Evolutionary conservation across 2,329 filamentous ascomycete species (phyloP), one percentile per base, ranked within the genome.

Genomic region (Penicillium psychrosexuale): DNA sequence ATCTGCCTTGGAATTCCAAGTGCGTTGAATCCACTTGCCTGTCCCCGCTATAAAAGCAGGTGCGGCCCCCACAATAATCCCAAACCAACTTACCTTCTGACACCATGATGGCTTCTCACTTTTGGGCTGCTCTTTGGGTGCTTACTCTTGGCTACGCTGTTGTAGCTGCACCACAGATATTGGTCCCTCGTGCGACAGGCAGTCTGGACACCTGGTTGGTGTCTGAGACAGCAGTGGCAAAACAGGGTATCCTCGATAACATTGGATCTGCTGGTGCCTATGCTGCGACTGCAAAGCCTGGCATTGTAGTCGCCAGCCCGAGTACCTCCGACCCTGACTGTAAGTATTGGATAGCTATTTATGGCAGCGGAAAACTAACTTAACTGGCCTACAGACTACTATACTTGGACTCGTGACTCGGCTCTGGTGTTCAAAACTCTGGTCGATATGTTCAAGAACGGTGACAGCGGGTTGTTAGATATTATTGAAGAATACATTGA

Each of bases 321-420:
- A 82, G 78, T 8, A 81, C 74, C n/a, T 67, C 60, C 3, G 70
- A 80, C 61, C 82, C 82, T 1, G 72, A 84, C 61, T 85, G 81
- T 83, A 63, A 69, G 2, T 22, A 34, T 45, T 2, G 8, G 12
- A 22, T 24, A 12, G 24, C 13, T 38, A 11, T 8, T 19, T 12
- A 3, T 28, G 2, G 8, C 22, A 17, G 11, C 1, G 5, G 2
- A 4, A 1, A n/a, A 30, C 19, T 47, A 15, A 53, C 22, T 6
- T 6, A 24, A 24, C 22, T 24, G 28, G n/a, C 12, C 2, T 36
- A 8, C n/a, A 90, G 87, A 92, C 71, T 91, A 82, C 67, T 92
- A 85, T 66, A 90, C 87, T 1, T 93, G 89, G 89, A 90, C 86
- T 1, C 78, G 89, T 65, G 89, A 93, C 69, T 82, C 86, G 15